A percentile compares a stretch with the other conserved stretches of the same genome.
Evolutionary conservation across 2,329 filamentous ascomycete genomes (phyloP).

Genomic region (Mycogone perniciosa): DNA sequence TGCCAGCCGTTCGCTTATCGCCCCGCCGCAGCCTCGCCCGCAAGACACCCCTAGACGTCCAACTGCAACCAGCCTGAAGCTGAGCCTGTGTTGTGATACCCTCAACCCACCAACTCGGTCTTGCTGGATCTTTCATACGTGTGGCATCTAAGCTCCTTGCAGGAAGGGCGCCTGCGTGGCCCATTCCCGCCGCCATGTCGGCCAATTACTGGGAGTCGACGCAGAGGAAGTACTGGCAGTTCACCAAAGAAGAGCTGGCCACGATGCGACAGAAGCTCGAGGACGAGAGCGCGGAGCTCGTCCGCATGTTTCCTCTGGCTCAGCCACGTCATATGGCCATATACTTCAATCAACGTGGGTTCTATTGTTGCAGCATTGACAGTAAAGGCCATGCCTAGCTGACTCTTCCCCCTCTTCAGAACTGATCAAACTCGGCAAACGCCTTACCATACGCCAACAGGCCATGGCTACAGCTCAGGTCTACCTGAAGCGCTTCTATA

Average conservation of each 20-base stretch:
- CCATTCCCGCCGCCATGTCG: conserved; percentile 55
- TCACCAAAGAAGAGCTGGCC: conserved; percentile 73
- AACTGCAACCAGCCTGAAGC: neutral
- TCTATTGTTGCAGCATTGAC: neutral
- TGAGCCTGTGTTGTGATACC: neutral
- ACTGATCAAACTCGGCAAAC: conserved; percentile 74
- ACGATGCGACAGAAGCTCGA: conserved; percentile 70
- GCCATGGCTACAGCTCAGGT: conserved; percentile 89
- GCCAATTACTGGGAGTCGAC: conserved; percentile 97
- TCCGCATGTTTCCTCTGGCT: conserved; percentile 75
- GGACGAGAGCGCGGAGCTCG: conserved; percentile 65
- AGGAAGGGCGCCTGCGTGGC: conserved; percentile 7
- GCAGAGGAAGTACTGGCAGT: conserved; percentile 85
- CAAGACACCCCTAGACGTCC: neutral
- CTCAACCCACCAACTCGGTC: neutral
- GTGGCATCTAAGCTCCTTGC: neutral
- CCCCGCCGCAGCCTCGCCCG: conserved; percentile 9
- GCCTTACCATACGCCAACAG: conserved; percentile 81
- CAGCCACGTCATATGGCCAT: conserved; percentile 78
- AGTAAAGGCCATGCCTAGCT: neutral
- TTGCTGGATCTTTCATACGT: neutral
- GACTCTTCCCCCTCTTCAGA: conserved; percentile 43
- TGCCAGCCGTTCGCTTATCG: conserved; percentile 8
- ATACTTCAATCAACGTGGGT: conserved; percentile 82
- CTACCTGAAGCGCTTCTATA: conserved; percentile 92